Base-by-base conservation (phyloP, 2,329 filamentous ascomycete species). In the Phialemoniopsis sp. region DNA sequence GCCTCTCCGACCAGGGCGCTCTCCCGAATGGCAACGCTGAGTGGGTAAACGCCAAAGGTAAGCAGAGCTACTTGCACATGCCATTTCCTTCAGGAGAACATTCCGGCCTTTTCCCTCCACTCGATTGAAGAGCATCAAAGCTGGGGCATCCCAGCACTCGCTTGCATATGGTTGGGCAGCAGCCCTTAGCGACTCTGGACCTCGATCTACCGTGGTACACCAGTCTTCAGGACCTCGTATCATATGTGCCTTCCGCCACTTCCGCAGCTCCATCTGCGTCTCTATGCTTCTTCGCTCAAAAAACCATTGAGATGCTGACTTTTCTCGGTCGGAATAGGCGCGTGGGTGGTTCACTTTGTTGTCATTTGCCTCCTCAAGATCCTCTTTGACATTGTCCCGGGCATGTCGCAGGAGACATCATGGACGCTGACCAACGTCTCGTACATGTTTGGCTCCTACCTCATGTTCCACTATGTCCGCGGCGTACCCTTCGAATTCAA, bases 391-490 rank as follows among this genome's bases (percentile, higher is more conserved):
- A 91, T 95, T 57, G 86, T 98, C 46, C 93, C 93, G 14, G 89
- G 90, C 51, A 87, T 97, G 53, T 95, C 91, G 28, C 93, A 97
- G 67, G 93, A 98, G 69, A 95, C 89, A 31, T 97, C 91, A 46
- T 98, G 93, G 93, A 98, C 93, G 10, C 73, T 98, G 52, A 95
- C 90, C 64, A 98, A 98, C 67, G 95, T 97, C 64, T 89, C 89
- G 37, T 98, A 98, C 76, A 97, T 97, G 90, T 87, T 93, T 57
- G 90, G 89, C 56, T 96, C 91, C 32, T 98, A 97, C 66, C 80
- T 98, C 65, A 98, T 98, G 93, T 98, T 98, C 68, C 93, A 98
- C 68, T 95, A 89, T 75, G 93, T 98, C 52, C 89, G 91, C 59
- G 93, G 93, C 53, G 89, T 97, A 34, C 93, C 93, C 6, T 98